Percentiles rank a stretch among this genome's conserved stretches.
Conservation (phyloP, 1,284 basidiomycete species). For the Erythrobasidium hasegawianum region DNA sequence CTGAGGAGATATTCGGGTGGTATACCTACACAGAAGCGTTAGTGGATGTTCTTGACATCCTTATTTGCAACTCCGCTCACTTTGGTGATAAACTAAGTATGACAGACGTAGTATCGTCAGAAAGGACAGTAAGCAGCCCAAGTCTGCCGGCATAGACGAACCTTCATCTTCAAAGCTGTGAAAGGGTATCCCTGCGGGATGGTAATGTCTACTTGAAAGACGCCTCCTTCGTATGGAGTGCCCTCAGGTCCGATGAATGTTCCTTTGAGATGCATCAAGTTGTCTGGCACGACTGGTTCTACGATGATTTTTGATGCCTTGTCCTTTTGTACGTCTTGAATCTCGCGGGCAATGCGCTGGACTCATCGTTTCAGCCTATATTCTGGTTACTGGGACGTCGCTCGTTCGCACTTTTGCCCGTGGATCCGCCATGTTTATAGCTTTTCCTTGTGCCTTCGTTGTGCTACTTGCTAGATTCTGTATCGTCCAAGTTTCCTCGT, state of each 20-base stretch:
- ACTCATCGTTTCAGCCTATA: neutral
- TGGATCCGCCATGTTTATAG: slow-evolving; percentile 24
- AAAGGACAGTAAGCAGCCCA: slow-evolving; percentile 1
- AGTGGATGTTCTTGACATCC: neutral
- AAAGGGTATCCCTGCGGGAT: slow-evolving; percentile 53
- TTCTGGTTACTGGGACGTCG: no score
- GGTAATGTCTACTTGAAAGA: slow-evolving; percentile 59
- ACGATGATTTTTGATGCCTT: slow-evolving; percentile 36
- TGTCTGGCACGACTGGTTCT: slow-evolving; percentile 52
- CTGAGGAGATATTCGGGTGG: slow-evolving; percentile 94
- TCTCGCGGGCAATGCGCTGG: slow-evolving; percentile 28
- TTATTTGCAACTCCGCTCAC: slow-evolving; percentile 6
- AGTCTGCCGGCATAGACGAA: slow-evolving; percentile 51
- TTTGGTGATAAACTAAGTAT: slow-evolving; percentile 42
- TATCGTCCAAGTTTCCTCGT: neutral
- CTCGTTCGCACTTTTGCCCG: slow-evolving; percentile 24
- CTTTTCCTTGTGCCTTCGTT: neutral
- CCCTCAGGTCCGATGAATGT: slow-evolving; percentile 83
- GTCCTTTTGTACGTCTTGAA: slow-evolving; percentile 32
- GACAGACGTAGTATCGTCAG: neutral
- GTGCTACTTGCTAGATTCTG: neutral
- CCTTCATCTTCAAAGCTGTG: slow-evolving; percentile 97
- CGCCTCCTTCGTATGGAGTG: slow-evolving; percentile 90
- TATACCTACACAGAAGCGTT: slow-evolving; percentile 66
- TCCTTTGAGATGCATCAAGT: slow-evolving; percentile 81